Base-by-base conservation (phyloP, 176 grass and related monocot genomes). In the Thalia dealbata region DNA sequence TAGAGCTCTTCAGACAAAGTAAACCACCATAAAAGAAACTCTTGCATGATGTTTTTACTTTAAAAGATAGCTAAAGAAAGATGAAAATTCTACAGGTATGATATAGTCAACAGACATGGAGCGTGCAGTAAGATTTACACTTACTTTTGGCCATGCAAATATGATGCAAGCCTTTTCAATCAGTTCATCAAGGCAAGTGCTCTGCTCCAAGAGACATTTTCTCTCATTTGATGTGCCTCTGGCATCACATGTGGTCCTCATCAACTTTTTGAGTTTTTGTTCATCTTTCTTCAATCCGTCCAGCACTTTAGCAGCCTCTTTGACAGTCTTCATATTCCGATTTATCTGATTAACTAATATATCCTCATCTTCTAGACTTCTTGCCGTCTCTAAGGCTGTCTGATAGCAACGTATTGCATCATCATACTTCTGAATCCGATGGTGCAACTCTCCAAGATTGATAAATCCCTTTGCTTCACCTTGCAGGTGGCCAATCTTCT, bases 381-480 rank as follows among this genome's bases (percentile, higher is more conserved):
- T 79, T 71, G 81, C 83, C 75, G 88, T 84, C 15, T 72, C 12
- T 51, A 86, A 64, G 70, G 93, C 87, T 81, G 50, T 92, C 43
- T 84, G 77, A 74, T 97, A 97, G 69, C 89, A 92, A 84, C 76
- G 76, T 21, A 82, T 75, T 88, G 93, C 89, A 25, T 86, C 56
- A 23, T 78, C 76, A 26, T 97, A 92, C 50, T 81, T 84, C 35
- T 92, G 89, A 67, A 79, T 55, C 43, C 71, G 80, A 82, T 72
- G 79, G 78, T 84, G 62, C 52, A 92, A 64, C 79, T 88, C 89
- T 6, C 86, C 93, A 23, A 97, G 84, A 87, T 90, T 97, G 75
- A 92, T 86, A 76, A 79, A 97, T 23, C 93, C 93, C 64, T 92
- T 97, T 79, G 93, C 89, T 62, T 97, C 93, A 66, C 93, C 93